Conservation (phyloP, 2,329 filamentous ascomycete genomes). For the Akanthomyces uredinophilus region DNA sequence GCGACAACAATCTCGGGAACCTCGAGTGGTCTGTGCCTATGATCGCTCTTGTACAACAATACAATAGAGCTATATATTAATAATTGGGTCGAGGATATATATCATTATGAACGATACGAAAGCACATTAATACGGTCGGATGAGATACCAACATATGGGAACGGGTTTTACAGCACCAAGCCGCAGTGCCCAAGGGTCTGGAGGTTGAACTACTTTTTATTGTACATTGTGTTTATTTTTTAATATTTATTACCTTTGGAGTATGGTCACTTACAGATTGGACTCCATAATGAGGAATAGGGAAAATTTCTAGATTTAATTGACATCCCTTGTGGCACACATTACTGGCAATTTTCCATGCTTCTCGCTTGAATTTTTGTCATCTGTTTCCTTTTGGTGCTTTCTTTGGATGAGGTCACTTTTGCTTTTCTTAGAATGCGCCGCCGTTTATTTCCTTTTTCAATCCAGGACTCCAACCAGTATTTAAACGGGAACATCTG, state of each 20-base stretch:
- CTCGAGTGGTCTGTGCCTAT: background rate
- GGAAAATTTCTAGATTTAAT: background rate
- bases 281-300: background rate
- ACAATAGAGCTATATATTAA: slow-evolving; percentile 15
- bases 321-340: background rate
- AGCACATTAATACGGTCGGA: slow-evolving; percentile 12
- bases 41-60: slow-evolving; percentile 13
- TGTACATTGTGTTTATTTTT: slow-evolving; percentile 1
- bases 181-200: slow-evolving; percentile 4
- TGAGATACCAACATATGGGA: slow-evolving; percentile 3
- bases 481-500: background rate
- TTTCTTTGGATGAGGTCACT: background rate
- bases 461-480: background rate
- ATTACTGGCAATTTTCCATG: background rate
- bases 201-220: background rate
- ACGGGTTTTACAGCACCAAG: slow-evolving; percentile 14
- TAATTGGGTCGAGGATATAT: slow-evolving; percentile 22
- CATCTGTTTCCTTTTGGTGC: background rate
- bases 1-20: background rate
- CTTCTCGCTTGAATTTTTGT: background rate
- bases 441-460: slow-evolving; percentile 8
- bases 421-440: background rate
- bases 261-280: background rate
- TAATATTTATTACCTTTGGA: slow-evolving; percentile 1
- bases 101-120: slow-evolving; percentile 20